Base-by-base conservation (phyloP, 495 filamentous ascomycete genomes). In the Penicillium samsonianum region DNA sequence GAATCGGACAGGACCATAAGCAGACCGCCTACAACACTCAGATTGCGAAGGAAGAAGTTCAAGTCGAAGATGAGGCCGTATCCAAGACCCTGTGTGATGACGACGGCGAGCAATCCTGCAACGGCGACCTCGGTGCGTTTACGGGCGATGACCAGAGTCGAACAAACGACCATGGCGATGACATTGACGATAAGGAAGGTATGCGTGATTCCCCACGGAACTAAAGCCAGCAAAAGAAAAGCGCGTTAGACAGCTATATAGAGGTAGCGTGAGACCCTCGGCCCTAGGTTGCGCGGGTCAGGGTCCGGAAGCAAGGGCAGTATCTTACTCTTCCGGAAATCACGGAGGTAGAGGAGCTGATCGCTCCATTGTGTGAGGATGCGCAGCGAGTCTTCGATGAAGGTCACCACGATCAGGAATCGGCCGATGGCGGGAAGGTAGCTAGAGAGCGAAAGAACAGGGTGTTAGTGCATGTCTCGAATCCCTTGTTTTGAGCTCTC, bases 41-140 rank as follows among this genome's bases (percentile, higher is more conserved):
- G 80, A 69, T 98, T 98, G 72, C 94, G 93, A 59, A 98, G 89
- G 86, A 98, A 98, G 81, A 98, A 98, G 82, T 98, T 98, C 65
- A 97, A 84, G 74, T 98, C 95, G 76, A 98, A 98, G 76, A 98
- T 97, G 33, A 98, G 85, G 40, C 94, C 94, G 68, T 98, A 98
- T 61, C 94, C 94, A 25, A 98, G 83, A 28, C 93, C 94, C 77
- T 98, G 94, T n/a, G 91, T 90, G 59, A 98, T 72, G 28, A 98
- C 94, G 30, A 98, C 94, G 48, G 76, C 88, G 60, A 96, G 84
- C 57, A 98, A 86, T 60, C 94, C 94, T 49, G 78, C 84, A 53
- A 98, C 95, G 55, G 92, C 94, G 72, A 90, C 90, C 68, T 96
- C 92, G 56, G 90, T 91, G 78, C 94, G 82, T 73, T 90, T 92